Percentiles rank a stretch among this genome's conserved stretches.
Conservation (phyloP, 1,284 basidiomycete genomes). For the Xerocomus amazonicus region DNA sequence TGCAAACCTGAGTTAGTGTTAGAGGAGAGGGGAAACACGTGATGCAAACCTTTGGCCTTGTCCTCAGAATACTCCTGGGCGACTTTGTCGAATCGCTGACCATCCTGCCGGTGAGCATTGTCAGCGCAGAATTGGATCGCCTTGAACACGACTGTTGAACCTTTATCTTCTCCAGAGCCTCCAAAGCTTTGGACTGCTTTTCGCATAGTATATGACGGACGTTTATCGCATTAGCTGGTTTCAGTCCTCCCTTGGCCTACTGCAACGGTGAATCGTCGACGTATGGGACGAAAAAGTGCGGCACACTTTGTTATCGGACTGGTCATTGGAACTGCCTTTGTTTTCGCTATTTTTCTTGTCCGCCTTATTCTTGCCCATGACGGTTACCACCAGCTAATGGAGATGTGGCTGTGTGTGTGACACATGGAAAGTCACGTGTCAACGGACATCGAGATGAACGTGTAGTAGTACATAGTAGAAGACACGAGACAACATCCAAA, state of each 20-base stretch:
- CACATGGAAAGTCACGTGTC: constrained; percentile 16
- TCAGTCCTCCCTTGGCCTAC: constrained; percentile 55
- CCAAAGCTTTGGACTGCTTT: constrained; percentile 73
- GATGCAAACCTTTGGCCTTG: constrained; percentile 69
- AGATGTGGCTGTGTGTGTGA: constrained; percentile 17
- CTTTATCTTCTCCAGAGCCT: constrained; percentile 76
- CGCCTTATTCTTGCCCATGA: constrained; percentile 51
- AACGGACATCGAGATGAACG: too few relatives aligned
- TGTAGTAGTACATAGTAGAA: not conserved
- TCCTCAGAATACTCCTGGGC: constrained; percentile 85
- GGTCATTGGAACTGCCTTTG: constrained; percentile 22
- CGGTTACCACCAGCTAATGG: too few relatives aligned
- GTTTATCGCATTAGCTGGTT: constrained; percentile 75
- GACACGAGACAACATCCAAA: not conserved
- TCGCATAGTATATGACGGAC: constrained; percentile 86
- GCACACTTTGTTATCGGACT: constrained; percentile 29
- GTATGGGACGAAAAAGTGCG: not conserved
- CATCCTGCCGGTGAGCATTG: constrained; percentile 44
- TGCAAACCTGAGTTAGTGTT: constrained; percentile 29
- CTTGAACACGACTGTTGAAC: constrained; percentile 33
- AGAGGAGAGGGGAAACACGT: not conserved
- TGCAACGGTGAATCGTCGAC: not conserved
- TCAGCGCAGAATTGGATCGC: constrained; percentile 2
- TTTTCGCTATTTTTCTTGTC: constrained; percentile 26
- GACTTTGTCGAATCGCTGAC: constrained; percentile 77